Base-by-base conservation (phyloP, 2,329 filamentous ascomycete species). In the Microsporum ferrugineum region DNA sequence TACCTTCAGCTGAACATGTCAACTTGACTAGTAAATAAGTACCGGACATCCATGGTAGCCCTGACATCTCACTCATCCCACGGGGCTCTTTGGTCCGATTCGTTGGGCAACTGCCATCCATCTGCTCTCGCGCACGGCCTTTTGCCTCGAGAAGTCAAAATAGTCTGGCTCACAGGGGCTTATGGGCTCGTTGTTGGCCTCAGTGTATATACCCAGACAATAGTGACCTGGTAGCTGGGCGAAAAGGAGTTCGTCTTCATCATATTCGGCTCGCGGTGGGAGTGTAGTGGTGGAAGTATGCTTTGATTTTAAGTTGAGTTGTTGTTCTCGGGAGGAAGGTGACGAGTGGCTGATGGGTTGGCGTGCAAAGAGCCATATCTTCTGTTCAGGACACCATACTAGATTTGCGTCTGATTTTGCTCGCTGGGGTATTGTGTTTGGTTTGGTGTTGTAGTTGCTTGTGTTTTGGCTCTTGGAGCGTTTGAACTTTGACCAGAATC, bases 151-250 rank as follows among this genome's bases (percentile, higher is more conserved):
- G 14, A 41, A 14, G n/a, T 41, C n/a, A 36, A 41, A 58, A 41
- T 10, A 41, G n/a, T 43, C 56, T 1, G 38, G 56, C 23, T 58
- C 23, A 31, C 29, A 43, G 36, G 27, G 56, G 36, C 38, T 41
- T 14, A 45, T 17, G 5, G 56, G 38, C 7, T 58, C 36, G 56
- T 45, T 34, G 56, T 41, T 41, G 38, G 5, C 38, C 5, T 58
- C 27, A 36, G 47, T 59, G 57, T 55, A 63, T n/a, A 45, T n/a
- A 41, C 60, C 60, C 23, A 59, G 56, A 5, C 39, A 34, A 41
- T 65, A 64, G 59, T 65, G 64, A 29, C 64, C 64, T 5, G 64
- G 64, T 45, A 65, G 10, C 56, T 65, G 63, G 7, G 63, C 64
- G 39, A 64, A 65, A 38, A 64, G 64, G 31, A 64, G 55, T 53